Percentiles rank a stretch among this genome's conserved stretches.
Conservation (phyloP, 2,329 filamentous ascomycete genomes). For the Dendryphion nanum region DNA sequence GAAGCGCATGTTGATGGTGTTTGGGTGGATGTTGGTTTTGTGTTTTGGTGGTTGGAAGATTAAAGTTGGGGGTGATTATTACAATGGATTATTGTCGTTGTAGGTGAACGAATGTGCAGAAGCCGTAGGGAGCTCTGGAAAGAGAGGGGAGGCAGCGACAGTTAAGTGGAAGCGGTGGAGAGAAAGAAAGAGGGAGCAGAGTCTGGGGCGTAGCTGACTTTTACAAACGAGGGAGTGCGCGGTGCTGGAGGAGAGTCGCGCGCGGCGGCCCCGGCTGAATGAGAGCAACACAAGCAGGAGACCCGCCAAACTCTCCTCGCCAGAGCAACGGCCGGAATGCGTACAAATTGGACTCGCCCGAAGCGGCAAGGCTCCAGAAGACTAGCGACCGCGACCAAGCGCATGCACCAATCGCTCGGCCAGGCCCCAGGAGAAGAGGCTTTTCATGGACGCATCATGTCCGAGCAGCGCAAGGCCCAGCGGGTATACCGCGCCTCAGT, state of each 20-base stretch:
- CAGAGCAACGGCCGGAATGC: too few relatives aligned
- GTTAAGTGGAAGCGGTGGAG: slow-evolving; percentile 13
- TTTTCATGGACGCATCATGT: too few relatives aligned
- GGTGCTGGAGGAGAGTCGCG: too few relatives aligned
- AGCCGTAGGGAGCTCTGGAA: slow-evolving; percentile 13
- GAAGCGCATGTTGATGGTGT: slow-evolving; percentile 49
- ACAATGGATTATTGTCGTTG: slow-evolving; percentile 7
- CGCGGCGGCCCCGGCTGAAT: background rate
- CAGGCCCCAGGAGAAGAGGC: too few relatives aligned
- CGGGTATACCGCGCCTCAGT: too few relatives aligned
- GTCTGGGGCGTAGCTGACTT: slow-evolving; percentile 17
- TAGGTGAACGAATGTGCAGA: slow-evolving; percentile 27
- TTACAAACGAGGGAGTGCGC: slow-evolving; percentile 13
- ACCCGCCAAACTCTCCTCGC: too few relatives aligned
- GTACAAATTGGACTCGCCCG: too few relatives aligned
- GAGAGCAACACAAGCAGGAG: too few relatives aligned
- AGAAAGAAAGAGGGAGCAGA: slow-evolving; percentile 1
- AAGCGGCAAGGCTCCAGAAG: too few relatives aligned
- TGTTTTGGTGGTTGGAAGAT: slow-evolving; percentile 13
- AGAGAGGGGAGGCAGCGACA: slow-evolving; percentile 13
- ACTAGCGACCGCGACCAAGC: too few relatives aligned
- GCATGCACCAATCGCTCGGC: too few relatives aligned
- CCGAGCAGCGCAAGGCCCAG: too few relatives aligned
- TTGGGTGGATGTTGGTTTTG: slow-evolving; percentile 7
- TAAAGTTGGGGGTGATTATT: slow-evolving; percentile 17